Percentiles rank a stretch among this genome's conserved stretches.
These are phyloP conservation scores for Linum usitatissimum DNA, from an alignment of 345 rosid species.

Conservation along the genomic window DNA sequence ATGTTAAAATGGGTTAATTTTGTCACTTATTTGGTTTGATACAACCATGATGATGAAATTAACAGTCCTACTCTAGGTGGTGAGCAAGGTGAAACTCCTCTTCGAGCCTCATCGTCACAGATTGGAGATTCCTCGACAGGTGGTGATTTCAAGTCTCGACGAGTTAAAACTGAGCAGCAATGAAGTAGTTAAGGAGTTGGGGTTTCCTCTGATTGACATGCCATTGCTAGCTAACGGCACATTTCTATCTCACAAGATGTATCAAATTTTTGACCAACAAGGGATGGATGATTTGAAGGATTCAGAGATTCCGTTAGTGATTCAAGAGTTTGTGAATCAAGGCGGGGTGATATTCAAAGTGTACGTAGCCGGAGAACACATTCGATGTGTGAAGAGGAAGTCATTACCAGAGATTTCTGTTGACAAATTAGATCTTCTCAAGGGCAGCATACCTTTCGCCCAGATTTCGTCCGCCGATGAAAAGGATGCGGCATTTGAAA, in stretches of 20 bases:
- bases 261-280: constrained; percentile 35
- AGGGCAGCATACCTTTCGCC: constrained; percentile 42
- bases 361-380: constrained; percentile 42
- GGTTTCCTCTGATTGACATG: constrained; percentile 47
- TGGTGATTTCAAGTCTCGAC: constrained; percentile 25
- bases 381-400: constrained; percentile 36
- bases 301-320: constrained; percentile 30
- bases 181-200: constrained; percentile 20
- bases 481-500: constrained; percentile 18
- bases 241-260: constrained; percentile 39
- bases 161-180: constrained; percentile 9
- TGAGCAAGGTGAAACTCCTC: constrained; percentile 17
- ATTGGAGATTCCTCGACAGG: constrained; percentile 33
- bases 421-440: constrained; percentile 27
- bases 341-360: constrained; percentile 58
- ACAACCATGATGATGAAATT: too few relatives aligned
- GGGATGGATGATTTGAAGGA: constrained; percentile 24
- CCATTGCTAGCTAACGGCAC: constrained; percentile 46
- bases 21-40: too few relatives aligned
- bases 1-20: too few relatives aligned
- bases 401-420: constrained; percentile 45
- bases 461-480: constrained; percentile 34
- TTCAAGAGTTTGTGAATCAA: constrained; percentile 65
- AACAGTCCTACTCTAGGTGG: constrained; percentile 19
- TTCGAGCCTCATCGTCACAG: constrained; percentile 12